Evolutionary conservation across 306 rosid species (phyloP), one percentile per base, ranked within the genome.

Genomic region (Malus sylvestris): DNA sequence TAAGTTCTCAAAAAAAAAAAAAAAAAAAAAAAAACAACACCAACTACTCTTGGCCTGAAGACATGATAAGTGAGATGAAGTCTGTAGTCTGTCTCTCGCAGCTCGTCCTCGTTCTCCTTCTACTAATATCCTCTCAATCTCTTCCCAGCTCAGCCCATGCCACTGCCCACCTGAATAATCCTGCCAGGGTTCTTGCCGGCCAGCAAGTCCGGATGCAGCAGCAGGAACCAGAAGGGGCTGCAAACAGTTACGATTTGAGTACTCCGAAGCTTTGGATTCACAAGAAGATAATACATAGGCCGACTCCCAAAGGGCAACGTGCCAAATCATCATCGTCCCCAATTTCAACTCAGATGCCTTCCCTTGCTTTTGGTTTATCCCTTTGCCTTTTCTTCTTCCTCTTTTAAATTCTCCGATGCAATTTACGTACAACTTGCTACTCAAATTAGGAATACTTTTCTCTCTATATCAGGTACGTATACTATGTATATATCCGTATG

Each of bases 81-180:
- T 53, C 42, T 68, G 23, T 68, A 52, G 25, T 64, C 53, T 27
- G 68, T 45, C 30, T 77, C 53, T 72, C 8, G 18, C 55, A 51
- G 20, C 20, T 51, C 20, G 55, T 51, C 55, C 20, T 51, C 22
- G 71, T 76, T 4, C 27, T 76, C 33, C 45, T 70, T 80, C 70
- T 81, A 57, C 25, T 81, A n/a, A 64, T 32, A 32, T 64, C 38
- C 46, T 77, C 69, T 70, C 58, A 70, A 12, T 70, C 75, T 58
- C 72, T 74, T 58, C 80, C 71, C 35, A 74, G 75, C 53, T 77
- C 78, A 16, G 81, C 82, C 52, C 55, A 51, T 16, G 55, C 55
- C 16, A 51, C 55, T 16, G 55, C 55, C 20, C 55, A 16, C 55
- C 55, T 51, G 55, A 51, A 51, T 27, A 27, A 65, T 29, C 51